These are phyloP conservation scores for Schizophyllum commune DNA, from an alignment of 1,284 basidiomycete genomes.

Conservation along the genomic window DNA sequence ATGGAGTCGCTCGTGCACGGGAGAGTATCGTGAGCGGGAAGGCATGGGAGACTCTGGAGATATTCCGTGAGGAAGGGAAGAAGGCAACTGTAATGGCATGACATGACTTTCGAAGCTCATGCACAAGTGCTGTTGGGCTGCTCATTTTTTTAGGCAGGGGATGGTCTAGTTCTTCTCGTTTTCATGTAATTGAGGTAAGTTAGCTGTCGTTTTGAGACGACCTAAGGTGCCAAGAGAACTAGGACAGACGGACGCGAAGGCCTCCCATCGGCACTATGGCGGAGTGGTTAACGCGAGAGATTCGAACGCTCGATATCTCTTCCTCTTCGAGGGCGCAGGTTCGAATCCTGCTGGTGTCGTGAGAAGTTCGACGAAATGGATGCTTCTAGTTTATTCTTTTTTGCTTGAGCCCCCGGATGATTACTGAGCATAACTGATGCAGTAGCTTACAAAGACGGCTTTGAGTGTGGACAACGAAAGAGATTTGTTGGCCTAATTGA, in stretches of 20 bases:
- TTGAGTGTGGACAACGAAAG: no score
- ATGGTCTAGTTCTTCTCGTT: no score
- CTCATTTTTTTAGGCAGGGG: no score
- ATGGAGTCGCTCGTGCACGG: slow-evolving; percentile 9
- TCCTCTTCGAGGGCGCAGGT: slow-evolving; percentile 53
- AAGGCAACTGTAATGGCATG: not conserved
- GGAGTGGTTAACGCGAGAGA: slow-evolving; percentile 5
- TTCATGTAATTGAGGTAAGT: no score
- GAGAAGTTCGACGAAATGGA: no score
- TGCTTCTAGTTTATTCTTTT: not conserved
- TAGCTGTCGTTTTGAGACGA: no score
- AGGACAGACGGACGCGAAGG: no score
- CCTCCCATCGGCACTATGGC: not conserved
- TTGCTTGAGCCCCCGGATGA: not conserved
- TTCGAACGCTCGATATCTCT: slow-evolving; percentile 17
- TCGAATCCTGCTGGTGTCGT: slow-evolving; percentile 55
- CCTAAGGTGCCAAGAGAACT: no score
- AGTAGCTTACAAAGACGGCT: no score
- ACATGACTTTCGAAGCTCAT: not conserved
- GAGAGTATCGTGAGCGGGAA: slow-evolving; percentile 13
- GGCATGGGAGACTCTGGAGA: slow-evolving; percentile 11
- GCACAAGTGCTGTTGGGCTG: no score
- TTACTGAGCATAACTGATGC: no score
- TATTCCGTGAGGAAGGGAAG: slow-evolving; percentile 9
- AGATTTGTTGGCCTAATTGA: no score